Evolutionary conservation across 495 filamentous ascomycete genomes (phyloP).

Genomic region (Penicillium subrubescens): DNA sequence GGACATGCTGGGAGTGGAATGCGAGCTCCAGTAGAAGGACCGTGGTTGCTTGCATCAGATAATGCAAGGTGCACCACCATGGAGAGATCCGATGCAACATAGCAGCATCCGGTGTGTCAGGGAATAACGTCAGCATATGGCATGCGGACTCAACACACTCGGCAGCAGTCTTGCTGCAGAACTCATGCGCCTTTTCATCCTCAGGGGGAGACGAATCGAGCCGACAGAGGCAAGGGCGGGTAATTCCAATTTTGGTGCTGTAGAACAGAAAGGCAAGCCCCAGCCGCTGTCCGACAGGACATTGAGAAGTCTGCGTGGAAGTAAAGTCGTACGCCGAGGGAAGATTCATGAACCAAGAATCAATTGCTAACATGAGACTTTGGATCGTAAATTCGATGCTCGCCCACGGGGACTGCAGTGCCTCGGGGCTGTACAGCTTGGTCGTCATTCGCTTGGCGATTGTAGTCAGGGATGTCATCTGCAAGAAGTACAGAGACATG

Average conservation of each 20-base stretch:
- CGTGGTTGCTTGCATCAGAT: conserved; percentile 61
- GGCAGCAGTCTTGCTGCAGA: conserved; percentile 53
- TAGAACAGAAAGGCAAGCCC: conserved; percentile 58
- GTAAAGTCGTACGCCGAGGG: conserved; percentile 44
- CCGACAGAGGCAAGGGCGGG: conserved; percentile 62
- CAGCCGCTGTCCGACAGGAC: conserved; percentile 41
- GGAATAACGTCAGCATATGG: conserved; percentile 56
- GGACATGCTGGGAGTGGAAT: conserved; percentile 56
- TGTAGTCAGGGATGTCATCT: conserved; percentile 46
- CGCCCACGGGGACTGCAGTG: conserved; percentile 54
- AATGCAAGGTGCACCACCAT: conserved; percentile 68
- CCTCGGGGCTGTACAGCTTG: conserved; percentile 60
- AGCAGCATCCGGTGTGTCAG: conserved; percentile 39
- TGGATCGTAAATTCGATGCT: conserved; percentile 44
- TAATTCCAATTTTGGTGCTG: conserved; percentile 60
- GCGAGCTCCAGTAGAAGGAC: conserved; percentile 62
- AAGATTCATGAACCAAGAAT: conserved; percentile 46
- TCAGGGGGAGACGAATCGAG: conserved; percentile 42
- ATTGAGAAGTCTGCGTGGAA: conserved; percentile 35
- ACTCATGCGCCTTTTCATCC: conserved; percentile 43
- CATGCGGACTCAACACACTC: conserved; percentile 62
- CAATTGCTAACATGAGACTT: conserved; percentile 41
- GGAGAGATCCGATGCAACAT: conserved; percentile 53
- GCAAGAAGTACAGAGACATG: conserved; percentile 53
- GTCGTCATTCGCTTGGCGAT: conserved; percentile 55